These are phyloP conservation scores for Strigomonas oncopelti DNA, from an alignment of 208 protist species.

Conservation along the genomic window DNA sequence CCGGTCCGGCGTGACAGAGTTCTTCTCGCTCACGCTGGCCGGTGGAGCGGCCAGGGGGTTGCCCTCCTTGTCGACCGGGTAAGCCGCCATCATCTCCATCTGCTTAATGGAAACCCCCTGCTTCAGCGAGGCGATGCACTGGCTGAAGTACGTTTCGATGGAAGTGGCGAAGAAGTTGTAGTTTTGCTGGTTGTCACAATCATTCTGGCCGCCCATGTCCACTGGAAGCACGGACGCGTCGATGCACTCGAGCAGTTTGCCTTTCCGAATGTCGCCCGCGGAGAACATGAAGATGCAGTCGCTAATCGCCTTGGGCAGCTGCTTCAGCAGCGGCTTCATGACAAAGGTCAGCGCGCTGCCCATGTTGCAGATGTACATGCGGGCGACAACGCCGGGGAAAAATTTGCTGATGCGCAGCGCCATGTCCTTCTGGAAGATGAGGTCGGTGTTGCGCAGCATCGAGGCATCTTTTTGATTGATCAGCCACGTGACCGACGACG, in stretches of 20 bases:
- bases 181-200: slow-evolving; percentile 52
- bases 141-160: slow-evolving; percentile 54
- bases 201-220: slow-evolving; percentile 61
- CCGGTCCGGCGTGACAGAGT: background rate
- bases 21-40: background rate
- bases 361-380: slow-evolving; percentile 78
- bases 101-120: slow-evolving; percentile 44
- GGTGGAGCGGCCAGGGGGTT: slow-evolving; percentile 2
- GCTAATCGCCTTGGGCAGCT: slow-evolving; percentile 48
- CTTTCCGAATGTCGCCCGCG: slow-evolving; percentile 34
- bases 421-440: slow-evolving; percentile 73
- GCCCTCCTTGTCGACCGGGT: slow-evolving; percentile 42
- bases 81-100: slow-evolving; percentile 68
- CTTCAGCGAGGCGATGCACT: slow-evolving; percentile 31
- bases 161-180: slow-evolving; percentile 43
- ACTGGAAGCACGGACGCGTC: slow-evolving; percentile 59
- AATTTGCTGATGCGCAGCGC: slow-evolving; percentile 74
- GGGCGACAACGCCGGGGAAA: slow-evolving; percentile 52
- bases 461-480: slow-evolving; percentile 74
- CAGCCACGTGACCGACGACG: slow-evolving; percentile 53
- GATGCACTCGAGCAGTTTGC: slow-evolving; percentile 58
- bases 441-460: slow-evolving; percentile 64
- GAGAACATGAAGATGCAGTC: slow-evolving; percentile 70
- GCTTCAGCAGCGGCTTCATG: slow-evolving; percentile 66
- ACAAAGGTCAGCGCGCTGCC: slow-evolving; percentile 47